These are phyloP conservation scores for Rhodotorula sp. DNA, from an alignment of 1,284 basidiomycete species.

Conservation along the genomic window DNA sequence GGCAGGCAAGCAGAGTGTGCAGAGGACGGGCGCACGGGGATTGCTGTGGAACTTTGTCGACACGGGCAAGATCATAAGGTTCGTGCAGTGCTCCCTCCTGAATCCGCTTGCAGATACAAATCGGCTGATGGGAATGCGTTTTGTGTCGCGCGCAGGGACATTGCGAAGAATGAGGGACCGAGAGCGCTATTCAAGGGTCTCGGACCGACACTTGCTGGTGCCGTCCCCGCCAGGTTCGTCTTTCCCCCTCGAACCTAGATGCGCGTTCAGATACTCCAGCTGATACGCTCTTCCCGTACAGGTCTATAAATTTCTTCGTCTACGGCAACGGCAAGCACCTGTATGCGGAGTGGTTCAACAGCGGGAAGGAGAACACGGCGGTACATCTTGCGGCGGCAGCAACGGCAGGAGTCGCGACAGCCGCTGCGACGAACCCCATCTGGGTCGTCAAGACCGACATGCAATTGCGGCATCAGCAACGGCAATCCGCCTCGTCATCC, in stretches of 20 bases:
- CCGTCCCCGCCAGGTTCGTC: conserved; percentile 77
- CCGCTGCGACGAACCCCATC: conserved; percentile 92
- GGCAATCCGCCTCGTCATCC: conserved; percentile 3
- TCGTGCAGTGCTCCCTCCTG: conserved; percentile 40
- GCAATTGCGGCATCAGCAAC: conserved; percentile 41
- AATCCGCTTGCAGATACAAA: neutral
- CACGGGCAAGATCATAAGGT: conserved; percentile 85
- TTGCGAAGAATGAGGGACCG: conserved; percentile 84
- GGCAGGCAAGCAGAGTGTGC: conserved; percentile 43
- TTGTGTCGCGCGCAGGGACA: conserved; percentile 59
- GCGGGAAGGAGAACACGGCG: conserved; percentile 73
- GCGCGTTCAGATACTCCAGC: too few relatives aligned
- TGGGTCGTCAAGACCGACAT: conserved; percentile 90
- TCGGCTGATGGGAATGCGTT: neutral
- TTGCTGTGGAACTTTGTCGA: conserved; percentile 91
- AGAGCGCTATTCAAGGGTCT: conserved; percentile 91
- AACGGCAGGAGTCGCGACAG: conserved; percentile 72
- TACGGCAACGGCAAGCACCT: conserved; percentile 96
- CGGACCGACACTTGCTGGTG: conserved; percentile 90
- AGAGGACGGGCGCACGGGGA: conserved; percentile 53
- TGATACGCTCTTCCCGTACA: conserved; percentile 24
- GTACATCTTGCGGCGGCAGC: conserved; percentile 87
- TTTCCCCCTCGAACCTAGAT: neutral
- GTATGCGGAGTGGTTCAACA: conserved; percentile 77
- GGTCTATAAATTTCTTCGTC: conserved; percentile 92